Evolutionary conservation across 2,329 filamentous ascomycete genomes (phyloP), one percentile per base, ranked within the genome.

Genomic region (Simplicillium aogashimaense): DNA sequence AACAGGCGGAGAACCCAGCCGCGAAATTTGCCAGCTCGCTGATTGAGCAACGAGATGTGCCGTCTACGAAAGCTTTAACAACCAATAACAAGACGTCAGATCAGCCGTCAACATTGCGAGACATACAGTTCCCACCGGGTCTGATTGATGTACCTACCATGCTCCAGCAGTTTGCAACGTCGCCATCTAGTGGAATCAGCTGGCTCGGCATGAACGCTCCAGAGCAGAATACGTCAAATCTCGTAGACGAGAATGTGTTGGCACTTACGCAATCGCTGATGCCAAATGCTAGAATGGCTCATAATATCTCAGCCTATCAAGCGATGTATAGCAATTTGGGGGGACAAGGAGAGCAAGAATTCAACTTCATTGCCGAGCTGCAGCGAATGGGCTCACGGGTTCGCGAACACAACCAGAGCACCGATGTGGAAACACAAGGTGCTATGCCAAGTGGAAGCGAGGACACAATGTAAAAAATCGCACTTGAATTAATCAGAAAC

Each of bases 21-120:
- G 55, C 55, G 7, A 59, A 59, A 35, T 60, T 64, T 39, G 57
- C 59, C 0, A 41, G 41, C 2, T 50, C 57, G 4, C 49, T 64
- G 4, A 18, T 37, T 3, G 13, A 32, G 13, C 17, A 42, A 15
- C 33, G 37, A 15, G 34, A 45, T 9, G 20, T 25, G 20, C 20
- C 20, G 9, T 25, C 20, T 25, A 25, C 20, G 9, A 16, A 28
- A 12, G n/a, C 7, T 13, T 7, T 16, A 7, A 18, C 29, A 7
- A 3, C 14, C 6, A 13, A 7, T n/a, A 10, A 14, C 1, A 18
- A 18, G 12, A 3, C 18, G 14, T 15, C 18, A 11, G 15, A 7
- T 3, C 17, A 29, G 15, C 11, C 9, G 15, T n/a, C 35, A 18
- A 15, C 15, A 4, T 16, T 33, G n/a, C 9, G 20, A 17, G 39